phyloP scores from a whole-genome alignment of 2,329 filamentous ascomycete species.

The Penicillium vulpinum region DNA sequence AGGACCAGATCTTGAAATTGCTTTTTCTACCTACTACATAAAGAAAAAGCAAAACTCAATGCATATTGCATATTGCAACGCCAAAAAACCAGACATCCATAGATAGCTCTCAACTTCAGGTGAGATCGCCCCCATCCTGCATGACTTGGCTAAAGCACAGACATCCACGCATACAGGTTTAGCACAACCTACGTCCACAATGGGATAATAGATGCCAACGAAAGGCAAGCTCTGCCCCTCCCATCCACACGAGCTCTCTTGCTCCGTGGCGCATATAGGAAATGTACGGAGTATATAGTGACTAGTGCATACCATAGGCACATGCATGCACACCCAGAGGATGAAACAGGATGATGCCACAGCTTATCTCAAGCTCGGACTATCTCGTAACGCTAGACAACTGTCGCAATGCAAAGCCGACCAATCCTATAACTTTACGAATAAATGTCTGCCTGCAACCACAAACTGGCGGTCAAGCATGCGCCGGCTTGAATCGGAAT shows the following conservation, averaged over 20 bases:
- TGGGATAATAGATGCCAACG: neutral
- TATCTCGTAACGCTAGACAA: neutral
- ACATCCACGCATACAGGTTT: constrained; percentile 2
- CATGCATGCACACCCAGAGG: neutral
- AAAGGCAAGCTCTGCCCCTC: neutral
- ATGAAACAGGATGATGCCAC: neutral
- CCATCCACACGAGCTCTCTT: neutral
- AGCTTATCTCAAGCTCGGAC: constrained; percentile 9
- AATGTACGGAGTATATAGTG: neutral
- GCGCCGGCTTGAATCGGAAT: neutral
- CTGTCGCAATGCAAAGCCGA: neutral
- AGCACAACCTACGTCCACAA: neutral
- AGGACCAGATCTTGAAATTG: neutral
- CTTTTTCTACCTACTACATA: neutral
- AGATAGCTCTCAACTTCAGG: constrained; percentile 4
- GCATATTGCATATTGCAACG: neutral
- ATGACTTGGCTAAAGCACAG: constrained; percentile 10
- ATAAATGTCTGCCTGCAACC: constrained; percentile 1
- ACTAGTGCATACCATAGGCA: neutral
- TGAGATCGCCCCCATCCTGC: constrained; percentile 9
- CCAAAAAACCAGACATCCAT: neutral
- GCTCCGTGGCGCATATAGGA: neutral
- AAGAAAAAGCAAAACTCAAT: neutral
- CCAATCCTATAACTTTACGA: neutral
- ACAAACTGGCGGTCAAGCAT: constrained; percentile 11